These are phyloP conservation scores for Crithidia acanthocephali DNA, from an alignment of 208 protist species.

Conservation along the genomic window DNA sequence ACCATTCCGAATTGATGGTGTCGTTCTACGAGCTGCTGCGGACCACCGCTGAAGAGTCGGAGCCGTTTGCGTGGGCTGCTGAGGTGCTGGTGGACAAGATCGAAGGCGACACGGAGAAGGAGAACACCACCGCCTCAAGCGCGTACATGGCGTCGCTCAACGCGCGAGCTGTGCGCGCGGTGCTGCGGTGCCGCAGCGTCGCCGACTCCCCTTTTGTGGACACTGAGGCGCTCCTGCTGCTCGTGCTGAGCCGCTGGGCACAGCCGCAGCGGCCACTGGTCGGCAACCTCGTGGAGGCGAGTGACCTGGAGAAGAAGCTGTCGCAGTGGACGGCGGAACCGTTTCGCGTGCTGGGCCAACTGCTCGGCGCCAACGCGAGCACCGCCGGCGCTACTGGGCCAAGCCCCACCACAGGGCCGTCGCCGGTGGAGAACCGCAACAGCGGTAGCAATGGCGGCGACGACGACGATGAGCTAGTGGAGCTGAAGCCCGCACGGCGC, in stretches of 20 bases:
- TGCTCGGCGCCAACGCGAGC: not conserved
- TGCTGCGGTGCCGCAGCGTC: conserved; percentile 17
- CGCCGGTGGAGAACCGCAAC: not conserved
- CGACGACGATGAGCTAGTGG: not conserved
- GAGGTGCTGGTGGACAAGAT: conserved; percentile 3
- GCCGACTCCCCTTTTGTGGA: conserved; percentile 29
- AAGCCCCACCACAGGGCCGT: not conserved
- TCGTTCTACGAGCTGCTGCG: conserved; percentile 4
- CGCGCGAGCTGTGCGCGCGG: not conserved
- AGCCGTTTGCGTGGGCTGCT: conserved; percentile 7
- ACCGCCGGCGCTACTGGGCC: not conserved
- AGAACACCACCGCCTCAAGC: not conserved
- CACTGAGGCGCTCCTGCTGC: conserved; percentile 28
- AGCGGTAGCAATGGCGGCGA: too few species aligned
- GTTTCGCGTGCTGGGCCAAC: conserved; percentile 8
- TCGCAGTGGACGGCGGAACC: conserved; percentile 26
- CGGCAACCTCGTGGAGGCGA: not conserved
- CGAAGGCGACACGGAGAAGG: not conserved
- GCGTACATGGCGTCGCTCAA: not conserved
- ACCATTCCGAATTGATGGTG: too few species aligned
- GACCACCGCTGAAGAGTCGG: not conserved
- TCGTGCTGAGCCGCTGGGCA: conserved; percentile 30
- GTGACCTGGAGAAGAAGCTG: conserved; percentile 6
- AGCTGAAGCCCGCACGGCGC: not conserved
- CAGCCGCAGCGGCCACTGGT: conserved; percentile 4